phyloP scores from a whole-genome alignment of 1,284 basidiomycete species.

The Mycena citricolor region DNA sequence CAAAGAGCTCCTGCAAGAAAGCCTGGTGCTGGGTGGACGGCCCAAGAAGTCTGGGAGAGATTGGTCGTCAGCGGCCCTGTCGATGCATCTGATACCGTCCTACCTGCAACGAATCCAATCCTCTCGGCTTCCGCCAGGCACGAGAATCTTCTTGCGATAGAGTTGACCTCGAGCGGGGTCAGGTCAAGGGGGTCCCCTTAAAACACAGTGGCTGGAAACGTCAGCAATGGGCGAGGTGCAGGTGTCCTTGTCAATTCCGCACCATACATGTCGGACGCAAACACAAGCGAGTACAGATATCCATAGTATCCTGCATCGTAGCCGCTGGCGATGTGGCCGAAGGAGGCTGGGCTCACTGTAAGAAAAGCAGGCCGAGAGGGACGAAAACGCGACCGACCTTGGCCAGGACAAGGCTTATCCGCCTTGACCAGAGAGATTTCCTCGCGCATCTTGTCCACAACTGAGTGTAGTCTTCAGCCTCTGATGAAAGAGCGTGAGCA shows the following conservation, averaged over 20 bases:
- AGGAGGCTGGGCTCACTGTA: slow-evolving; percentile 39
- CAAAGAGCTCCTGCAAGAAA: slow-evolving; percentile 69
- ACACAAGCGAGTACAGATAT: slow-evolving; percentile 75
- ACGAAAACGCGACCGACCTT: slow-evolving; percentile 34
- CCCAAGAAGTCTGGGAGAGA: slow-evolving; percentile 65
- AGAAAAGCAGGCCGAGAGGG: not conserved
- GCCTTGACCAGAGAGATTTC: slow-evolving; percentile 67
- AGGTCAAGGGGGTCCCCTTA: slow-evolving; percentile 73
- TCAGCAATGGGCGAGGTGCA: not conserved
- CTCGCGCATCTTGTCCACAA: slow-evolving; percentile 72
- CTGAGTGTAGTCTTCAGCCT: slow-evolving; percentile 63
- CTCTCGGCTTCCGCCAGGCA: slow-evolving; percentile 54
- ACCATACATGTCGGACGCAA: slow-evolving; percentile 79
- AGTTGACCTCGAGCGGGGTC: slow-evolving; percentile 49
- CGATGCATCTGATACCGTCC: slow-evolving; percentile 5
- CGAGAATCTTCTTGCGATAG: slow-evolving; percentile 59
- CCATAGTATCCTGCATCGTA: slow-evolving; percentile 84
- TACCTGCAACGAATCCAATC: slow-evolving; percentile 45
- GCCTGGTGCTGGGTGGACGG: slow-evolving; percentile 73
- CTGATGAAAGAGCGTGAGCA: slow-evolving; percentile 31
- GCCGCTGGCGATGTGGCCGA: slow-evolving; percentile 71
- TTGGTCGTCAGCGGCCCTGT: not conserved
- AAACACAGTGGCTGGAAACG: slow-evolving; percentile 62
- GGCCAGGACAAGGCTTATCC: slow-evolving; percentile 62
- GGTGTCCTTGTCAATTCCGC: not conserved